Conservation (phyloP, 116 monocot genomes). For the Papilionanthe hybrid region DNA sequence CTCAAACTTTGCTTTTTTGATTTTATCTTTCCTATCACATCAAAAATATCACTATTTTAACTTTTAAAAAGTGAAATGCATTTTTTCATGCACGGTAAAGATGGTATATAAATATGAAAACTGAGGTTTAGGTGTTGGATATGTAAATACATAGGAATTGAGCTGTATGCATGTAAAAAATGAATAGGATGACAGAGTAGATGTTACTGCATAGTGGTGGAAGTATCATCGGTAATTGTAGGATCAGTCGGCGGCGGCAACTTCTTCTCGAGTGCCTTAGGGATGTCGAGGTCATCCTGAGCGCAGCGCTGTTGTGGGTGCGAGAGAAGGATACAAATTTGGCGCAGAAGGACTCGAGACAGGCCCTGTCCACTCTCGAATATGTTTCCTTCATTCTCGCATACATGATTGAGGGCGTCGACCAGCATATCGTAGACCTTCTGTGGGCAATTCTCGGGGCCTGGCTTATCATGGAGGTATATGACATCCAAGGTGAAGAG, state of each 20-base stretch:
- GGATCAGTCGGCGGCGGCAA: slow-evolving; percentile 18
- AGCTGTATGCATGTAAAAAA: too few relatives aligned
- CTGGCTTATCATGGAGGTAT: slow-evolving; percentile 92
- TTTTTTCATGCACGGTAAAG: too few relatives aligned
- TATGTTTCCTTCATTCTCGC: slow-evolving; percentile 74
- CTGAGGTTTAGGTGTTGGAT: too few relatives aligned
- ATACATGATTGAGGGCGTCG: slow-evolving; percentile 77
- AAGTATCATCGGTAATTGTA: slow-evolving; percentile 24
- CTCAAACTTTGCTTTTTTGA: too few relatives aligned
- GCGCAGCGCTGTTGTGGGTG: slow-evolving; percentile 81
- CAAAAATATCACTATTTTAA: too few relatives aligned
- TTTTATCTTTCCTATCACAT: too few relatives aligned
- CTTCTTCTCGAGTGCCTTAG: slow-evolving; percentile 54
- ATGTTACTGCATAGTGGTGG: slow-evolving; percentile 18
- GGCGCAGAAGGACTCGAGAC: slow-evolving; percentile 44
- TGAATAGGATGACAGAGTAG: too few relatives aligned
- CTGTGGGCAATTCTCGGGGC: slow-evolving; percentile 85
- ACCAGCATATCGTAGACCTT: slow-evolving; percentile 70
- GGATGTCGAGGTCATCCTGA: slow-evolving; percentile 81
- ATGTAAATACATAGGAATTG: too few relatives aligned
- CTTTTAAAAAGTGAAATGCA: too few relatives aligned
- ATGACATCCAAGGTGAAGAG: slow-evolving; percentile 74
- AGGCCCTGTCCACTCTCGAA: slow-evolving; percentile 69
- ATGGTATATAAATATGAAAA: too few relatives aligned
- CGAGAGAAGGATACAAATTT: slow-evolving; percentile 56